A percentile compares a stretch with the other conserved stretches of the same genome.
Evolutionary conservation across 257 asterid species (phyloP).

Genomic region (Scutellaria barbata): DNA sequence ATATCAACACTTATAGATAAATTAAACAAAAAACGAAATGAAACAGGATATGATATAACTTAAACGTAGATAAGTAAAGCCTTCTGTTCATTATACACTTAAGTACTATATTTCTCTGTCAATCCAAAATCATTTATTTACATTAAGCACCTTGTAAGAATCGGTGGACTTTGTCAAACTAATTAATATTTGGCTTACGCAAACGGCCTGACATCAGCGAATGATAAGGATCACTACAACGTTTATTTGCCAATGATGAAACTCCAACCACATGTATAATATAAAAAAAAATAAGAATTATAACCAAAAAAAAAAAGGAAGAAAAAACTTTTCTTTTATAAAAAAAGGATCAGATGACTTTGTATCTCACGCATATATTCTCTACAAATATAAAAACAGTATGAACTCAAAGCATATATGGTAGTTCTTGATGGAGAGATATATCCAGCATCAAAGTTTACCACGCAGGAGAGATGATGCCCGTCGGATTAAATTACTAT

Average conservation of each 20-base stretch:
- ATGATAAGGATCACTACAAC: background rate
- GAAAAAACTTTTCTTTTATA: no score
- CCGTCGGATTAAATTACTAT: background rate
- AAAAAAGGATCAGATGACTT: no score
- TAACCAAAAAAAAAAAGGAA: no score
- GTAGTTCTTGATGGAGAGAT: background rate
- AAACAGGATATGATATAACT: no score
- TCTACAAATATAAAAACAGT: no score
- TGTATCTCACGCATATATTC: no score
- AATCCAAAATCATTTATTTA: background rate
- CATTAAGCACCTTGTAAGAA: background rate
- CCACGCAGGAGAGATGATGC: slow-evolving; percentile 34
- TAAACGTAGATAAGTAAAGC: no score
- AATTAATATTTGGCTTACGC: background rate
- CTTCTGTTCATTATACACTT: no score
- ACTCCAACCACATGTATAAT: background rate
- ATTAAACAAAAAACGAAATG: no score
- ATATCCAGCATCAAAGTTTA: background rate
- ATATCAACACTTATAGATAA: no score
- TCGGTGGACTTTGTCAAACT: background rate
- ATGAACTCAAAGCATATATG: background rate
- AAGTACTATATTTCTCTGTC: no score
- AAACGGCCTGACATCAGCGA: background rate
- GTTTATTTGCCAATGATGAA: no score
- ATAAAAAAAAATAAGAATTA: background rate